phyloP scores from a whole-genome alignment of 441 rosid genomes.

The Breynia disticha region DNA sequence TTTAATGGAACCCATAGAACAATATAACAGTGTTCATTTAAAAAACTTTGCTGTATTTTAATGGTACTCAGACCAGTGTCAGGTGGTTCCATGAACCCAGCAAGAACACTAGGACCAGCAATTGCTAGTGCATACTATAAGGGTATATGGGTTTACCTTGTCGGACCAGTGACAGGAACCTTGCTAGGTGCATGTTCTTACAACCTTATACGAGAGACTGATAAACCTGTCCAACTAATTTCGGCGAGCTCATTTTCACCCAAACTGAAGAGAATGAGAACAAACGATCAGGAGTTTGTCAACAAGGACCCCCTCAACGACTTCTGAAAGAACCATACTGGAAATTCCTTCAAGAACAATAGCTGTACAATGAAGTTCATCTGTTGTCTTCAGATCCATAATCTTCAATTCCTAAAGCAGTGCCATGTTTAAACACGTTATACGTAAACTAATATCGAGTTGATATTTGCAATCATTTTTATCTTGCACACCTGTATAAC shows the following conservation, averaged over 20 bases:
- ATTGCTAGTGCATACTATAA: constrained; percentile 45
- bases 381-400: too few relatives aligned
- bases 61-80: constrained; percentile 37
- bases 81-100: constrained; percentile 70
- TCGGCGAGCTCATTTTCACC: constrained; percentile 10
- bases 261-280: constrained; percentile 6
- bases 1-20: not conserved
- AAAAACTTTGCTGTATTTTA: too few relatives aligned
- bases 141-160: constrained; percentile 47
- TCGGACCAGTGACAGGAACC: constrained; percentile 49
- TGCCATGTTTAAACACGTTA: not conserved
- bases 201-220: constrained; percentile 24
- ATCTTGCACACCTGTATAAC: not conserved
- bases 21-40: not conserved
- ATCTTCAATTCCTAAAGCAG: too few relatives aligned
- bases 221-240: constrained; percentile 21
- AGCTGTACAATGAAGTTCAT: too few relatives aligned
- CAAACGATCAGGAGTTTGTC: constrained; percentile 12
- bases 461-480: constrained; percentile 5
- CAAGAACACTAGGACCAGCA: constrained; percentile 57
- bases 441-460: constrained; percentile 2
- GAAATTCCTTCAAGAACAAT: too few relatives aligned
- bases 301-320: constrained; percentile 12
- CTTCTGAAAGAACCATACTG: not conserved
- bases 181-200: constrained; percentile 41